A percentile compares a stretch with the other conserved stretches of the same genome.
phyloP scores from a whole-genome alignment of 176 grass and related monocot species.

The Oryza coarctata region DNA sequence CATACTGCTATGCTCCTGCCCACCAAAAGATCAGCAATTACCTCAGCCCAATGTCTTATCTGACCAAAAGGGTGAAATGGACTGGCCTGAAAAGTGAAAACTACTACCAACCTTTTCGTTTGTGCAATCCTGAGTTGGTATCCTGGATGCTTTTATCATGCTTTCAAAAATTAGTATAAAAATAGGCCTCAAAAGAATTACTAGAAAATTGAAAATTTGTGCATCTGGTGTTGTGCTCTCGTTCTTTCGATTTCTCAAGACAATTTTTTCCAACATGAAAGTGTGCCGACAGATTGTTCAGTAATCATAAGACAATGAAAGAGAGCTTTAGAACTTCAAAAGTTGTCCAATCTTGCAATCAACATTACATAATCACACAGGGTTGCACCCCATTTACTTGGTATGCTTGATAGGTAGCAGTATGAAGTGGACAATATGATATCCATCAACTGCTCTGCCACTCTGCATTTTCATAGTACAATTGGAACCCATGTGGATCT shows the following conservation, averaged over 20 bases:
- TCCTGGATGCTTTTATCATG: neutral
- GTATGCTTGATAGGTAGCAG: no score
- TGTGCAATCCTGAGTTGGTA: constrained; percentile 26
- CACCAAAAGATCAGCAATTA: constrained; percentile 34
- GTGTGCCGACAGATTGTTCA: neutral
- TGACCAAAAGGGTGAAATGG: constrained; percentile 22
- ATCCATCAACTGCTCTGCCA: neutral
- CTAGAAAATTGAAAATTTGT: neutral
- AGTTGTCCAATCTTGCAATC: neutral
- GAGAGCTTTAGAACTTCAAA: constrained; percentile 22
- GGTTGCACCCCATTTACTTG: neutral
- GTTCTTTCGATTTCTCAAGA: neutral
- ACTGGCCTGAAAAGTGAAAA: neutral
- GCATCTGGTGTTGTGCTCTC: neutral
- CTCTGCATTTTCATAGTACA: constrained; percentile 1
- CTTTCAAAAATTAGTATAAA: neutral
- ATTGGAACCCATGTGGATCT: neutral
- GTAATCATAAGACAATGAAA: neutral
- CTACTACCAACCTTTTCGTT: constrained; percentile 8
- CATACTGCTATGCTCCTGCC: neutral
- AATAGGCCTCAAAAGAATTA: neutral
- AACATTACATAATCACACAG: neutral
- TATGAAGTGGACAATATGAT: neutral
- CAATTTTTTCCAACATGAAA: neutral
- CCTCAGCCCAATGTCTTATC: constrained; percentile 12